Percentiles rank a stretch among this genome's conserved stretches.
These are phyloP conservation scores for Diaporthe sp. DNA, from an alignment of 2,329 filamentous ascomycete species.

Conservation along the genomic window DNA sequence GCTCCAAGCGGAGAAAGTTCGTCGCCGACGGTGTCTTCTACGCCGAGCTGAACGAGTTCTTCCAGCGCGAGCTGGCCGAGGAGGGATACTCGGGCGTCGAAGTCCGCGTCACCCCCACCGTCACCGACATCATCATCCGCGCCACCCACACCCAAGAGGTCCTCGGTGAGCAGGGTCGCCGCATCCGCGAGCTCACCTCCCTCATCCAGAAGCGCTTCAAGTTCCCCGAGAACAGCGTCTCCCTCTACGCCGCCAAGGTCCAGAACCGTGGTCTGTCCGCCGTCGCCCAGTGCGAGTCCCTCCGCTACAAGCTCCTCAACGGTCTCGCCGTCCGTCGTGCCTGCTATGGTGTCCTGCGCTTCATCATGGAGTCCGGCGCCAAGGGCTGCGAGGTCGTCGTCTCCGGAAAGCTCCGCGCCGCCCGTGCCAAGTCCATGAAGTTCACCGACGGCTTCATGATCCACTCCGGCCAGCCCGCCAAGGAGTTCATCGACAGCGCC, in stretches of 20 bases:
- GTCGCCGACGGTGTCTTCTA: conserved; percentile 99
- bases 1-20: conserved; percentile 95
- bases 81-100: conserved; percentile 99
- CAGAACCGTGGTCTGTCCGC: conserved; percentile 99
- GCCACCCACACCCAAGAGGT: conserved; percentile 99
- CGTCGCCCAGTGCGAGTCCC: conserved; percentile 99
- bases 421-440: conserved; percentile 99
- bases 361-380: conserved; percentile 99
- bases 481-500: conserved; percentile 99
- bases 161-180: conserved; percentile 98
- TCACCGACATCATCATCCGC: conserved; percentile 99
- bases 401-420: conserved; percentile 98
- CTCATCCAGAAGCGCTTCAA: conserved; percentile 99
- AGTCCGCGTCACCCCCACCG: conserved; percentile 99
- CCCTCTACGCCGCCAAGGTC: conserved; percentile 99
- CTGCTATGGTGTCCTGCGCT: conserved; percentile 99
- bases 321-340: conserved; percentile 98
- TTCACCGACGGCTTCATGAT: conserved; percentile 99
- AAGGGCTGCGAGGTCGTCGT: conserved; percentile 99
- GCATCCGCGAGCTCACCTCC: conserved; percentile 99
- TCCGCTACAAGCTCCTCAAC: conserved; percentile 99
- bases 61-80: conserved; percentile 99
- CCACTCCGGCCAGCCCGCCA: conserved; percentile 99
- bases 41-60: conserved; percentile 99
- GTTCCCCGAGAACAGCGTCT: conserved; percentile 99